Conservation (phyloP, 495 filamentous ascomycete genomes). For the Chaetomium tenue region DNA sequence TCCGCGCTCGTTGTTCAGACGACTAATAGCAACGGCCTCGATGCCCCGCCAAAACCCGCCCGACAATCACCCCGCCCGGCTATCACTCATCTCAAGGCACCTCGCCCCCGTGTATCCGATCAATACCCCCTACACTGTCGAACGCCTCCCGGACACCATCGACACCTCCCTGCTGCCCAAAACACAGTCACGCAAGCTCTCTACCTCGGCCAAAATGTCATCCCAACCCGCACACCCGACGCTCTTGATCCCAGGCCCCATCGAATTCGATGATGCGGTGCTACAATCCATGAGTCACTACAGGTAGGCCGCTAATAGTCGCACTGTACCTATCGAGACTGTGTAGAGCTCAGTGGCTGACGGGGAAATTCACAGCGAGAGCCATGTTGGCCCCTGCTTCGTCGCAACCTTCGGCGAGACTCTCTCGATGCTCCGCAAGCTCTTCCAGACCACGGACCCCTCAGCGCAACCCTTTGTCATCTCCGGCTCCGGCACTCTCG, state of each 20-base stretch:
- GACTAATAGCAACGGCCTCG: conserved; percentile 35
- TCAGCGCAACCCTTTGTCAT: conserved; percentile 87
- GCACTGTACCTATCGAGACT: not conserved
- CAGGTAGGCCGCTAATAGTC: conserved; percentile 54
- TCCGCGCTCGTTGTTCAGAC: conserved; percentile 33
- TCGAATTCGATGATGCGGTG: conserved; percentile 98
- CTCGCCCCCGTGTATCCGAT: conserved; percentile 54
- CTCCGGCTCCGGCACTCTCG: conserved; percentile 90
- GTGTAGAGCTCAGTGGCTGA: conserved; percentile 13
- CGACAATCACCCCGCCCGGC: conserved; percentile 64
- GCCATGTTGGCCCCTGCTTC: conserved; percentile 84
- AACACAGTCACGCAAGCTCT: conserved; percentile 38
- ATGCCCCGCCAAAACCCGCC: conserved; percentile 49
- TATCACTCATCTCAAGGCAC: conserved; percentile 80
- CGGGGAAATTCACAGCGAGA: conserved; percentile 60
- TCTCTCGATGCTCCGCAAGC: conserved; percentile 79
- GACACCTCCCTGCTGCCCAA: conserved; percentile 35
- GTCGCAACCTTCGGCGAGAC: conserved; percentile 89
- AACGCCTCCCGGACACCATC: conserved; percentile 60
- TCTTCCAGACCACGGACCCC: conserved; percentile 84
- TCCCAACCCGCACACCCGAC: conserved; percentile 75
- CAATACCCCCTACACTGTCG: conserved; percentile 51
- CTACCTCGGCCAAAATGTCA: conserved; percentile 61
- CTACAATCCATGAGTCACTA: conserved; percentile 93
- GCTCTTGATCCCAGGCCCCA: conserved; percentile 90